phyloP scores from a whole-genome alignment of 768 basidiomycete genomes.

The Cyclocybe cylindracea region DNA sequence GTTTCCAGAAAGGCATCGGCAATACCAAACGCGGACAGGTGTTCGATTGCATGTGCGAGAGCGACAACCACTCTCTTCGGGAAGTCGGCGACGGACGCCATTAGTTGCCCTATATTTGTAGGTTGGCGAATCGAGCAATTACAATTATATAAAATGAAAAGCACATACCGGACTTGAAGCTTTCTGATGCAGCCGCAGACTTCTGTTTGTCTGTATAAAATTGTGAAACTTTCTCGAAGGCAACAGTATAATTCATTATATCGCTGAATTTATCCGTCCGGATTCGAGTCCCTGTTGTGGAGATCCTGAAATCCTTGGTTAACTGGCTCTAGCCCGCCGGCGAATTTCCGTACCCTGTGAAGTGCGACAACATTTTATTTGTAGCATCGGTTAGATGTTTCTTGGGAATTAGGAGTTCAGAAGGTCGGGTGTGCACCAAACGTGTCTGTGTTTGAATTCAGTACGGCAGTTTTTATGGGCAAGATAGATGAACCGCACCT shows the following conservation, averaged over 20 bases:
- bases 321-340: not conserved
- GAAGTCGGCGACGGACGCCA: slow-evolving; percentile 64
- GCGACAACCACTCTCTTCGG: slow-evolving; percentile 72
- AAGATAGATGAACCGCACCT: slow-evolving; percentile 44
- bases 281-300: slow-evolving; percentile 40
- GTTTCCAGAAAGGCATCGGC: slow-evolving; percentile 79
- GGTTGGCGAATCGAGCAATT: not conserved
- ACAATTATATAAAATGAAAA: slow-evolving; percentile 2
- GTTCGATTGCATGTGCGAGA: slow-evolving; percentile 69
- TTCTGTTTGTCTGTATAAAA: slow-evolving; percentile 64
- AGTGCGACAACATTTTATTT: slow-evolving; percentile 73
- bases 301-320: slow-evolving; percentile 30
- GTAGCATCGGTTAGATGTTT: slow-evolving; percentile 65
- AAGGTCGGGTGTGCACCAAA: slow-evolving; percentile 80
- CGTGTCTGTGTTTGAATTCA: slow-evolving; percentile 59
- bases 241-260: slow-evolving; percentile 60
- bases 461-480: not conserved
- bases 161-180: slow-evolving; percentile 43
- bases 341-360: slow-evolving; percentile 51
- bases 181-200: slow-evolving; percentile 39
- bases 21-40: slow-evolving; percentile 74
- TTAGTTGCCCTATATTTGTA: slow-evolving; percentile 49
- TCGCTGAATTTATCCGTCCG: slow-evolving; percentile 65
- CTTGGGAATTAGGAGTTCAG: slow-evolving; percentile 73
- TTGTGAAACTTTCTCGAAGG: slow-evolving; percentile 63